Percentiles rank a stretch among this genome's conserved stretches.
phyloP scores from a whole-genome alignment of 2,329 filamentous ascomycete species.

The Phaeophleospora eucalypticola region DNA sequence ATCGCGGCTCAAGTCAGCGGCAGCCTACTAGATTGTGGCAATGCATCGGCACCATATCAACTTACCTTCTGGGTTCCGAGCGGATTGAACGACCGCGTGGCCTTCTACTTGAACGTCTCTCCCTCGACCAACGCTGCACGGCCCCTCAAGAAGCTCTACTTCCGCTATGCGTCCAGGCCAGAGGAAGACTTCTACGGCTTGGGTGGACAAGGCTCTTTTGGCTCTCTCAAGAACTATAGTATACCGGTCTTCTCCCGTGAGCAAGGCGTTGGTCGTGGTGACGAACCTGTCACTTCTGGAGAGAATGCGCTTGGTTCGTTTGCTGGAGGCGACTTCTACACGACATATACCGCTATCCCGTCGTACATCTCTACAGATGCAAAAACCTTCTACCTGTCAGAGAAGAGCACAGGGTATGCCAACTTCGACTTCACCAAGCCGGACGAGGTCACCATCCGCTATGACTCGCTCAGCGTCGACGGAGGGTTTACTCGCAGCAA shows the following conservation, averaged over 20 bases:
- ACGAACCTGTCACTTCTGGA: slow-evolving; percentile 25
- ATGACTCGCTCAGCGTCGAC: slow-evolving; percentile 23
- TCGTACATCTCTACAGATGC: slow-evolving; percentile 33
- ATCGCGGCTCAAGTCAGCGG: slow-evolving; percentile 22
- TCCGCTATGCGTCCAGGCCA: slow-evolving; percentile 20
- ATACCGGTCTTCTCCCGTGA: slow-evolving; percentile 29
- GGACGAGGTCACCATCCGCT: slow-evolving; percentile 22
- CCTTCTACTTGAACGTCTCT: slow-evolving; percentile 21
- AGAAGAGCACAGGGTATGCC: slow-evolving; percentile 32
- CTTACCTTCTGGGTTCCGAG: slow-evolving; percentile 24
- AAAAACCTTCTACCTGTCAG: slow-evolving; percentile 30
- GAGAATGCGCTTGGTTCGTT: slow-evolving; percentile 25
- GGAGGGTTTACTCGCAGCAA: slow-evolving; percentile 22
- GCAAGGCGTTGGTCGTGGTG: slow-evolving; percentile 30
- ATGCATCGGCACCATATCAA: slow-evolving; percentile 17
- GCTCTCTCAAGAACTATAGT: slow-evolving; percentile 27
- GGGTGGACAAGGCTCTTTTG: slow-evolving; percentile 26
- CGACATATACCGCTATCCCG: slow-evolving; percentile 34
- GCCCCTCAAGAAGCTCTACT: slow-evolving; percentile 26
- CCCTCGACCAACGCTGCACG: slow-evolving; percentile 5
- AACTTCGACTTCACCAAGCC: slow-evolving; percentile 31
- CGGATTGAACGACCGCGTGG: slow-evolving; percentile 16
- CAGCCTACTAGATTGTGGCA: slow-evolving; percentile 18
- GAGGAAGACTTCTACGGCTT: slow-evolving; percentile 29
- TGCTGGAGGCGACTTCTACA: slow-evolving; percentile 32